Evolutionary conservation across 768 basidiomycete genomes (phyloP).

Genomic region (Amylocystis lapponica): DNA sequence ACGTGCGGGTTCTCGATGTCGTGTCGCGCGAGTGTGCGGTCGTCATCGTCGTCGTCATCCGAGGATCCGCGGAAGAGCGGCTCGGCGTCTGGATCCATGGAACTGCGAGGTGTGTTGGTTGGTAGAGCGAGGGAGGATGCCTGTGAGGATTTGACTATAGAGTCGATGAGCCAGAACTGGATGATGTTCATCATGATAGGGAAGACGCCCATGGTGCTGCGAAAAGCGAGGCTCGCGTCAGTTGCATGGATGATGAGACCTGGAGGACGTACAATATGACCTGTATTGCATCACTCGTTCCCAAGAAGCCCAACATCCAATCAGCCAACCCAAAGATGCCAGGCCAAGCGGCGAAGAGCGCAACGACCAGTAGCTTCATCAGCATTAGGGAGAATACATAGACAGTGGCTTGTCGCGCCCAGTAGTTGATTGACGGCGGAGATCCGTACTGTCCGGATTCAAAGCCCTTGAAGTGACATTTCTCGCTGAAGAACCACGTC

Average conservation of each 20-base stretch:
- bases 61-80: conserved; percentile 53
- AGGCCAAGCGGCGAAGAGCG: conserved; percentile 65
- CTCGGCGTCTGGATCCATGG: conserved; percentile 43
- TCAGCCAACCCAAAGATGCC: conserved; percentile 72
- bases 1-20: conserved; percentile 45
- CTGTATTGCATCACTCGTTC: conserved; percentile 57
- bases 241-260: not conserved
- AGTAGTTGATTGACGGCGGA: conserved; percentile 70
- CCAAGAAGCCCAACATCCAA: conserved; percentile 81
- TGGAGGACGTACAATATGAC: conserved; percentile 69
- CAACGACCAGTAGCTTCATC: conserved; percentile 91
- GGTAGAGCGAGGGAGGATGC: conserved; percentile 33
- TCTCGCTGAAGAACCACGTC: conserved; percentile 61
- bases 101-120: conserved; percentile 31
- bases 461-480: conserved; percentile 65
- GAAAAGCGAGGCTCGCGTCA: not conserved
- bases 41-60: conserved; percentile 47
- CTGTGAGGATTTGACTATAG: conserved; percentile 69
- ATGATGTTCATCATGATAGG: conserved; percentile 84
- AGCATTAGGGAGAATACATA: conserved; percentile 76
- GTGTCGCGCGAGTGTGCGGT: conserved; percentile 12
- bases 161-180: conserved; percentile 95
- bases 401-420: conserved; percentile 72
- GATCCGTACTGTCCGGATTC: conserved; percentile 85
- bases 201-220: conserved; percentile 85